These are phyloP conservation scores for Coprinellus aureogranulatus DNA, from an alignment of 768 basidiomycete genomes.

Conservation along the genomic window DNA sequence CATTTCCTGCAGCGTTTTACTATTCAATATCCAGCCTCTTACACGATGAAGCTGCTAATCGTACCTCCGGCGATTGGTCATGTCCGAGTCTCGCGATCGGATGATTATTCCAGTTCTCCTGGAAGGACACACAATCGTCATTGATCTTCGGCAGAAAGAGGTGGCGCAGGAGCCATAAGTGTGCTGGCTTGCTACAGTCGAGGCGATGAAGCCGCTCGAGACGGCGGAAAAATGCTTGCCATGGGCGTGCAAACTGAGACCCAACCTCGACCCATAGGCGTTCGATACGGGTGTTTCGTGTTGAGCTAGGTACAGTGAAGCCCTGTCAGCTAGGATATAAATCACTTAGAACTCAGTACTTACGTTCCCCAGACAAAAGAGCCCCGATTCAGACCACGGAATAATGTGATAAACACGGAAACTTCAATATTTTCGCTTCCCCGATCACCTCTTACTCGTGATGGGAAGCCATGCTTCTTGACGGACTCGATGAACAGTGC, in stretches of 20 bases:
- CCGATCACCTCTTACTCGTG: background rate
- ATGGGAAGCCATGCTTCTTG: background rate
- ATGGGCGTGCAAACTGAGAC: constrained; percentile 28
- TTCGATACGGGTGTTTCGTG: constrained; percentile 35
- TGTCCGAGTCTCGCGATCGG: background rate
- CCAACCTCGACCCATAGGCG: constrained; percentile 41
- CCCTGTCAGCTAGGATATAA: background rate
- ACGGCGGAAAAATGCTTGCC: constrained; percentile 35
- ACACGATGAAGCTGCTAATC: no score
- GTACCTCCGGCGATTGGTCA: background rate
- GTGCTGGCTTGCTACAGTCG: no score
- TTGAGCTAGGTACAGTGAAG: constrained; percentile 13
- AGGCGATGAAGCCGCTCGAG: constrained; percentile 28
- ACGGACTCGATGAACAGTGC: background rate
- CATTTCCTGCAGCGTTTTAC: no score
- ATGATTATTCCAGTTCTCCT: no score
- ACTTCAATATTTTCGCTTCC: background rate
- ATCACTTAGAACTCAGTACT: background rate
- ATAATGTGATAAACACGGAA: background rate
- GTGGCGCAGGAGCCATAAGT: no score
- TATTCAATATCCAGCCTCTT: no score
- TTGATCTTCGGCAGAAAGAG: no score
- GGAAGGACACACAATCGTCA: no score
- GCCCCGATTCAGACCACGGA: background rate
- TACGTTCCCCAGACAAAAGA: constrained; percentile 7